A percentile compares a stretch with the other conserved stretches of the same genome.
Conservation (phyloP, 78 protist species). For the Dictyostelium purpureum region DNA sequence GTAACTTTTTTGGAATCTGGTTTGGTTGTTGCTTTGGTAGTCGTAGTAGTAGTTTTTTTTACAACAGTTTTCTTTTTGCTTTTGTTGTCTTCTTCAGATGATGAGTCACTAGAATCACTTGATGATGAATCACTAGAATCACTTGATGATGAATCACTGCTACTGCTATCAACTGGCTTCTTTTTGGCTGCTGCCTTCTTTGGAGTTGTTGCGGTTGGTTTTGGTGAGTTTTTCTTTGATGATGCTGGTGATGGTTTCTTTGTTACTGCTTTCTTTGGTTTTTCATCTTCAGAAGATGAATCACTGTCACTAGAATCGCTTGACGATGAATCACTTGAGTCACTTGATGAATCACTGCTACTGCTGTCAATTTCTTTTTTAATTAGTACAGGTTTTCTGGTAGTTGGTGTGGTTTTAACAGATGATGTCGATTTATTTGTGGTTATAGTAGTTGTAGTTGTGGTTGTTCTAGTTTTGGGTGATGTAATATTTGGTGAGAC, state of each 20-base stretch:
- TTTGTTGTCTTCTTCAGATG: background rate
- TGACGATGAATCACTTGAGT: background rate
- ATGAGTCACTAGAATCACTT: background rate
- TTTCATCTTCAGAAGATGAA: background rate
- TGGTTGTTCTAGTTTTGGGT: background rate
- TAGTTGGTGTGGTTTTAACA: background rate
- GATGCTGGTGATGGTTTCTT: background rate
- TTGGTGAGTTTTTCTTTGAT: conserved; percentile 1
- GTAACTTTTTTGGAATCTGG: no score
- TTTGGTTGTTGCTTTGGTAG: conserved; percentile 22
- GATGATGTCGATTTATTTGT: background rate
- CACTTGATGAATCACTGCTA: conserved; percentile 3
- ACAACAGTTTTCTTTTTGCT: conserved; percentile 18
- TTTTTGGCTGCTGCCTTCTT: conserved; percentile 41
- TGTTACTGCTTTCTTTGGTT: background rate
- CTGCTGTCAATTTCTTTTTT: conserved; percentile 1
- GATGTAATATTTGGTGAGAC: background rate
- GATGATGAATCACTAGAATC: background rate
- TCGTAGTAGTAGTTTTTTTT: background rate
- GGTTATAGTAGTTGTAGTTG: conserved; percentile 14
- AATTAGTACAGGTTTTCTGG: background rate
- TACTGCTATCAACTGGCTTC: background rate
- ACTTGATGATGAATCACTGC: background rate
- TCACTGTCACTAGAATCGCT: background rate
- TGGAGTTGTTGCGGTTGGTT: background rate